These are phyloP conservation scores for Alternaria triticimaculans DNA, from an alignment of 2,329 filamentous ascomycete genomes.

Conservation along the genomic window DNA sequence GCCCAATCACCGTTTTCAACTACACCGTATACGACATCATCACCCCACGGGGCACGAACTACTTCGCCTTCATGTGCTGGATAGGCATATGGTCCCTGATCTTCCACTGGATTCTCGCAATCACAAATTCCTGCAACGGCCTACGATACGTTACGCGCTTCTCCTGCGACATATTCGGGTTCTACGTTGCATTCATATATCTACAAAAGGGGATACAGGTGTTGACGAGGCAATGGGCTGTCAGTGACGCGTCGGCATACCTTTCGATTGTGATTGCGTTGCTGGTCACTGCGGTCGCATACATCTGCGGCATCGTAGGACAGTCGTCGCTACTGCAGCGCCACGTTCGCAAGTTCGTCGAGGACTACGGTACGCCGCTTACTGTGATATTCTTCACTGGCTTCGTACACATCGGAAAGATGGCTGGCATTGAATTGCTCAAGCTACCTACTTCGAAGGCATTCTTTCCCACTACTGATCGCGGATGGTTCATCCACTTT, in stretches of 20 bases:
- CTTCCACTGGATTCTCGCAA: conserved; percentile 82
- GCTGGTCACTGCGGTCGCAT: conserved; percentile 78
- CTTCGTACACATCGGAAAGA: conserved; percentile 84
- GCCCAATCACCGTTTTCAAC: conserved; percentile 93
- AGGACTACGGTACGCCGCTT: conserved; percentile 83
- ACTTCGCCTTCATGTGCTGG: conserved; percentile 91
- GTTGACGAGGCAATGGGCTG: conserved; percentile 73
- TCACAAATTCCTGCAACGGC: conserved; percentile 86
- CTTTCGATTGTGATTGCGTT: conserved; percentile 78
- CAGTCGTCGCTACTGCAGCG: conserved; percentile 75
- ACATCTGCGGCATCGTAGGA: conserved; percentile 75
- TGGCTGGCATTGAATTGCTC: conserved; percentile 73
- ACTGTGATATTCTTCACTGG: conserved; percentile 80
- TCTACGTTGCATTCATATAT: conserved; percentile 92
- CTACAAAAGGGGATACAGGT: conserved; percentile 91
- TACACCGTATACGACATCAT: conserved; percentile 95
- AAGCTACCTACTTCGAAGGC: conserved; percentile 77
- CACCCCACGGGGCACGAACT: conserved; percentile 75
- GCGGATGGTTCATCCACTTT: conserved; percentile 80
- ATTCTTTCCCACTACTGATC: conserved; percentile 77
- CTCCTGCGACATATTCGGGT: conserved; percentile 91
- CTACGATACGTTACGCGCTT: conserved; percentile 91
- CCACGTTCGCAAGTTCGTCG: conserved; percentile 79
- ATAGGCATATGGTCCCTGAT: conserved; percentile 86
- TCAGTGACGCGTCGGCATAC: conserved; percentile 69